Conservation (phyloP, 768 basidiomycete genomes). For the Mrakia frigida region DNA sequence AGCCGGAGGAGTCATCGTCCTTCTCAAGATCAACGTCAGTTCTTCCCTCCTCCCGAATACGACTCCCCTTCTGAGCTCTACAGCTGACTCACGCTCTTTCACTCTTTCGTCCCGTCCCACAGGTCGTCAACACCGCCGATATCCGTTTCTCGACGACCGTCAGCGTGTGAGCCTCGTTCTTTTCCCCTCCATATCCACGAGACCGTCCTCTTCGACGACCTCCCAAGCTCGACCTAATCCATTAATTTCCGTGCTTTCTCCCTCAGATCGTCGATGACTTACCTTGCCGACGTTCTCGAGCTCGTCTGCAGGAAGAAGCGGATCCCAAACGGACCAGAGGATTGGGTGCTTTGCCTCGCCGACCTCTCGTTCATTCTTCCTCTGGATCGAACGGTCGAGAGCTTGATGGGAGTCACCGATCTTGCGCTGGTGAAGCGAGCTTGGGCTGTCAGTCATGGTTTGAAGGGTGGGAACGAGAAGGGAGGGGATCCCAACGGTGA, state of each 20-base stretch:
- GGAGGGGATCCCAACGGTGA: constrained; percentile 82
- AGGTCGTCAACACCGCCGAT: constrained; percentile 68
- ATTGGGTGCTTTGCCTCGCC: constrained; percentile 54
- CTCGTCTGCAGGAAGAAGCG: constrained; percentile 54
- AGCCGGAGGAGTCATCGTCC: constrained; percentile 24
- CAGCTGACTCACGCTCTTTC: background rate
- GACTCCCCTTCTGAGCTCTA: background rate
- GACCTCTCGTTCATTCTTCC: constrained; percentile 60
- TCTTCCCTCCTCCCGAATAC: background rate
- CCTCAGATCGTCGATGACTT: constrained; percentile 69
- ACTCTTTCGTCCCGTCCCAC: too few species aligned
- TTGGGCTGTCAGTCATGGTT: constrained; percentile 65
- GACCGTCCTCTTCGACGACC: background rate
- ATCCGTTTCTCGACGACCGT: constrained; percentile 83
- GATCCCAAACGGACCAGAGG: constrained; percentile 50
- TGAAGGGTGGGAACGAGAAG: constrained; percentile 54
- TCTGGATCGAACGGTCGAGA: constrained; percentile 92
- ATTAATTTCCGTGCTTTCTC: background rate
- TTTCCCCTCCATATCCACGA: background rate
- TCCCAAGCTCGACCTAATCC: background rate
- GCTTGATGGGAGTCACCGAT: constrained; percentile 79
- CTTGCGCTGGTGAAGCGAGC: constrained; percentile 72
- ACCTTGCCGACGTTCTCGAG: constrained; percentile 93
- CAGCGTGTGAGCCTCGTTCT: constrained; percentile 62
- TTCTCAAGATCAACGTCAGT: constrained; percentile 63